Evolutionary conservation across 2,329 filamentous ascomycete species (phyloP).

Genomic region (Hypomyces rosellus): DNA sequence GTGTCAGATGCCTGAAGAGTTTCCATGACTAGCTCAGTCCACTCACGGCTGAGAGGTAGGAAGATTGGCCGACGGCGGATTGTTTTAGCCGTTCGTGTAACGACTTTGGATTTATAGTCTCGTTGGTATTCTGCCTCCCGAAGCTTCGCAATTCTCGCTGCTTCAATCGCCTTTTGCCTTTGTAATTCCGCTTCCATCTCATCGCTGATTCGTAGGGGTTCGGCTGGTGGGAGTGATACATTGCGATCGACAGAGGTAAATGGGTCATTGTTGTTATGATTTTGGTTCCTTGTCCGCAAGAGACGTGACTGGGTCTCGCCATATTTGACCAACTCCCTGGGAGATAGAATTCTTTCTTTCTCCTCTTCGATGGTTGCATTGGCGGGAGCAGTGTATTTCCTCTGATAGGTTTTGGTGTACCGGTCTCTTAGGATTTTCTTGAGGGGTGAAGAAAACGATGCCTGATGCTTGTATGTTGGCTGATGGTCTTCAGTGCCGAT

Average conservation of each 20-base stretch:
- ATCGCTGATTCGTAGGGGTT: background rate
- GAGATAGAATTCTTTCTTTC: background rate
- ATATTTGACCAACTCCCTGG: background rate
- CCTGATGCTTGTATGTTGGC: background rate
- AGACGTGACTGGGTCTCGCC: background rate
- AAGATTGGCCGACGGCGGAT: background rate
- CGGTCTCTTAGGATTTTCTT: background rate
- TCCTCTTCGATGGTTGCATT: slow-evolving; percentile 27
- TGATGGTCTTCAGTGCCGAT: background rate
- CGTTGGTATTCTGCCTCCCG: background rate
- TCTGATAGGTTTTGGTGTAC: no score
- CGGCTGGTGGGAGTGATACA: background rate
- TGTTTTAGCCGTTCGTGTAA: background rate
- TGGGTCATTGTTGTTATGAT: background rate
- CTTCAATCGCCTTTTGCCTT: no score
- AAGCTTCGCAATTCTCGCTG: background rate
- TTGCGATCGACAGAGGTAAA: background rate
- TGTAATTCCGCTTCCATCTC: no score
- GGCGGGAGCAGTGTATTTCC: slow-evolving; percentile 9
- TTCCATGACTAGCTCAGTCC: background rate
- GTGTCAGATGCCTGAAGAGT: background rate
- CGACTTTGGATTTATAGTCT: background rate
- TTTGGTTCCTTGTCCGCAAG: background rate
- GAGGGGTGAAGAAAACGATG: background rate
- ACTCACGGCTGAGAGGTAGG: background rate